Base-by-base conservation (phyloP, 768 basidiomycete species). In the Solioccasus polychromus region DNA sequence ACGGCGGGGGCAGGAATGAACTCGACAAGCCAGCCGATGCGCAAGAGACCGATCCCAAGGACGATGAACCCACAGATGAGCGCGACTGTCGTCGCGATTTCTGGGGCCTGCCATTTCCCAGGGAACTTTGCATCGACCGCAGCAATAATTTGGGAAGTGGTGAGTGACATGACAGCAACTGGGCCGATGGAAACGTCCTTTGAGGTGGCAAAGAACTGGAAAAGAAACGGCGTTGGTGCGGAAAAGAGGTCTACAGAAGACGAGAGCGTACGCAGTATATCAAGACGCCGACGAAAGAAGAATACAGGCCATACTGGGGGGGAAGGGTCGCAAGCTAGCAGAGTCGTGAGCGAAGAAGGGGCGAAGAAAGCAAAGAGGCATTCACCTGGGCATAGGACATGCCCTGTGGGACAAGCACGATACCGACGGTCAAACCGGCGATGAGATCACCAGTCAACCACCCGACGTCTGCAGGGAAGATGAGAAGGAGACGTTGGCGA, bases 181-280 rank as follows among this genome's bases (percentile, higher is more conserved):
- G 96, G 96, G 39, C 96, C 96, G 55, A 99, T 98, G n/a, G 92
- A 94, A 32, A 99, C 90, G 73, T 99, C 96, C 67, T 97, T 97
- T 23, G 91, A 91, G 0, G 96, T 98, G 19, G 93, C 95, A 61
- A 98, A 97, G 70, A 96, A 79, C 86, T 91, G 52, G n/a, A 7
- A 8, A 15, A 5, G 9, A 31, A 15, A 31, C 30, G 18, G 15
- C 15, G 32, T 34, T 8, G 18, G 32, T 34, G 32, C n/a, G n/a
- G n/a, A n/a, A n/a, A n/a, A n/a, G n/a, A n/a, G n/a, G 32, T 34
- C n/a, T 18, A 3, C 17, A 17, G 6, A n/a, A 35, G 29, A 12
- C 30, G 41, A 30, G 38, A 8, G 66, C 83, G 35, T 70, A 88
- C 88, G 47, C 86, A 92, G 68, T 94, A 96, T 47, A 84, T 70